Evolutionary conservation across 176 grass and related monocot genomes (phyloP).

Genomic region (Ensete glaucum): DNA sequence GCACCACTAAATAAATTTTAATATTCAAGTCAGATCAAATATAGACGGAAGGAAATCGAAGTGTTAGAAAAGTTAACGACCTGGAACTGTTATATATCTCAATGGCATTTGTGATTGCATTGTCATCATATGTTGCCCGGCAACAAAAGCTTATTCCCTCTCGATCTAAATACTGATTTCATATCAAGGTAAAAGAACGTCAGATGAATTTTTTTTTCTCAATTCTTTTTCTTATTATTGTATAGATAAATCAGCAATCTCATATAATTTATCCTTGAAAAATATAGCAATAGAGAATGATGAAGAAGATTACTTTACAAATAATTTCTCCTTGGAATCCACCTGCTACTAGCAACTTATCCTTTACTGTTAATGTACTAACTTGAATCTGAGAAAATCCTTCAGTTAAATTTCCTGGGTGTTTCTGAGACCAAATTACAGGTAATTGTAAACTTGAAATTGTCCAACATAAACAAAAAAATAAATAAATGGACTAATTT

Average conservation of each 20-base stretch:
- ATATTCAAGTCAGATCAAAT: slow-evolving; percentile 8
- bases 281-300: neutral
- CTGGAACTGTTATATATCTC: slow-evolving; percentile 74
- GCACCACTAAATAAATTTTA: slow-evolving; percentile 38
- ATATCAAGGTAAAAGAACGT: slow-evolving; percentile 1
- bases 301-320: slow-evolving; percentile 54
- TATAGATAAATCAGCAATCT: no score
- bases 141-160: slow-evolving; percentile 83
- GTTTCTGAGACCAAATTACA: slow-evolving; percentile 44
- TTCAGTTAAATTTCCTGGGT: slow-evolving; percentile 63
- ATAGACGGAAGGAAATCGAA: neutral
- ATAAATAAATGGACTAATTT: slow-evolving; percentile 7
- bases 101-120: slow-evolving; percentile 68
- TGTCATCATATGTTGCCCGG: slow-evolving; percentile 49
- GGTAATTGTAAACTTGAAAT: slow-evolving; percentile 2
- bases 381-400: slow-evolving; percentile 77
- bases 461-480: slow-evolving; percentile 18
- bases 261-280: no score
- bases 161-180: slow-evolving; percentile 61
- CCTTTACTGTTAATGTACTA: slow-evolving; percentile 66
- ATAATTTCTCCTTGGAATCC: slow-evolving; percentile 82
- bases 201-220: neutral
- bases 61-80: slow-evolving; percentile 27
- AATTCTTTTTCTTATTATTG: no score
- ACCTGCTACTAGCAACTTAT: slow-evolving; percentile 68